Conservation (phyloP, 805 yeast genomes). For the Ascoidea rubescens region DNA sequence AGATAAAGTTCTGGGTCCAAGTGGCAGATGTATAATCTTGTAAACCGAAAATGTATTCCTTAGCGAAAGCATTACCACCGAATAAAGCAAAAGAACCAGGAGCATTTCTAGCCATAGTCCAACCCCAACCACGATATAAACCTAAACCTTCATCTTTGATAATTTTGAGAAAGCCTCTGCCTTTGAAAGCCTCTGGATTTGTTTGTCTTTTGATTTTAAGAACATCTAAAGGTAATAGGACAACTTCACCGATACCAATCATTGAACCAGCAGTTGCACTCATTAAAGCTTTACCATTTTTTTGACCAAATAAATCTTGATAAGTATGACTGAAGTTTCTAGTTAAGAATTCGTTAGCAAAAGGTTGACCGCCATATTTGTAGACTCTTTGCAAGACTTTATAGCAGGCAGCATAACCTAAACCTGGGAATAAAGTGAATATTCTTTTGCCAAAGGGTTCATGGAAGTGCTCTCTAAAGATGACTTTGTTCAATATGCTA, state of each 20-base stretch:
- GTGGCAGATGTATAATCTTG: constrained; percentile 83
- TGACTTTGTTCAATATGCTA: constrained; percentile 66
- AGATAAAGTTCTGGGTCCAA: constrained; percentile 87
- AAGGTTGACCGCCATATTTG: constrained; percentile 99
- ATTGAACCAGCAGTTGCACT: constrained; percentile 96
- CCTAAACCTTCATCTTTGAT: constrained; percentile 85
- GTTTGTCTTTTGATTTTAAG: constrained; percentile 98
- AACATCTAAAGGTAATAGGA: constrained; percentile 88
- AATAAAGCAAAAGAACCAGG: constrained; percentile 97
- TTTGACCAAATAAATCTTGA: constrained; percentile 73
- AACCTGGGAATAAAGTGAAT: constrained; percentile 87
- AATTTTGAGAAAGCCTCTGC: constrained; percentile 88
- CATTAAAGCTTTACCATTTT: constrained; percentile 93
- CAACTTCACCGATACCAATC: constrained; percentile 96
- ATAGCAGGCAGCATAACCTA: constrained; percentile 96
- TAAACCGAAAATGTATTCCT: constrained; percentile 84
- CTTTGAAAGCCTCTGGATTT: constrained; percentile 98
- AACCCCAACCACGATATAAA: constrained; percentile 96
- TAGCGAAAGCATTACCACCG: constrained; percentile 98
- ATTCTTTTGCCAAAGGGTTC: constrained; percentile 59
- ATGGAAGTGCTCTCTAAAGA: constrained; percentile 70
- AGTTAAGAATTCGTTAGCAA: constrained; percentile 85
- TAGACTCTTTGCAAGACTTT: constrained; percentile 94
- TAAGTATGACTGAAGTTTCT: constrained; percentile 56
- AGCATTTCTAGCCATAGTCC: constrained; percentile 99